phyloP scores from a whole-genome alignment of 495 filamentous ascomycete genomes.

The Xylaria venustula region DNA sequence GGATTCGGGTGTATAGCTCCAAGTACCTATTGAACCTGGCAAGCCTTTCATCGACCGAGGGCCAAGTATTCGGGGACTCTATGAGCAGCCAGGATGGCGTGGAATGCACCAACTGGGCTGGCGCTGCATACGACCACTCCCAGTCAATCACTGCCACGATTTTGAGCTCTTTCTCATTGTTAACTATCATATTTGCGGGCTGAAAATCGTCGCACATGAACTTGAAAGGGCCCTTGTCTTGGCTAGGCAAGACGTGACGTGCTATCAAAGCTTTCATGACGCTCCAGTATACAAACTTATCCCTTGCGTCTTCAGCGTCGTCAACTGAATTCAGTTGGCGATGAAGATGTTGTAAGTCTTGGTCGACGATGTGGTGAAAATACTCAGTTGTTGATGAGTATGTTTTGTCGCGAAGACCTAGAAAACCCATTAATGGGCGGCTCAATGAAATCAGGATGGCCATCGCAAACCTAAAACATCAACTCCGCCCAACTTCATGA shows the following conservation, averaged over 20 bases:
- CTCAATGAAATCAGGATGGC: background rate
- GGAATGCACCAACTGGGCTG: constrained; percentile 16
- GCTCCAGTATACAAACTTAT: constrained; percentile 10
- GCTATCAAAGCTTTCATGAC: constrained; percentile 15
- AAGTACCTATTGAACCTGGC: constrained; percentile 12
- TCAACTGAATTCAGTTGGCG: constrained; percentile 18
- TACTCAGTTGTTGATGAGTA: constrained; percentile 17
- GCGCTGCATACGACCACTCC: constrained; percentile 25
- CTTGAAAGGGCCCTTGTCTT: constrained; percentile 24
- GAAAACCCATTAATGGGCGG: background rate
- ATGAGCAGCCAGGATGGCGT: constrained; percentile 24
- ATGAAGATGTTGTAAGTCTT: constrained; percentile 15
- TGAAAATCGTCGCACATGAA: constrained; percentile 36
- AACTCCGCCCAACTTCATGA: constrained; percentile 33
- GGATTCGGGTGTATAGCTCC: constrained; percentile 8
- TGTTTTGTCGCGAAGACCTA: background rate
- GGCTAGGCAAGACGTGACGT: background rate
- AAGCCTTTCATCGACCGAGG: constrained; percentile 13
- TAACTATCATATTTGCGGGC: constrained; percentile 34
- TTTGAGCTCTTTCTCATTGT: constrained; percentile 17
- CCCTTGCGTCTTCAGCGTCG: constrained; percentile 15
- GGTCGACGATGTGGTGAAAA: constrained; percentile 17
- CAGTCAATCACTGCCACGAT: constrained; percentile 19
- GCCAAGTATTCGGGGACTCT: constrained; percentile 9
- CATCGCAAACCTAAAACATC: constrained; percentile 30